Base-by-base conservation (phyloP, 495 filamentous ascomycete genomes). In the Penicillium samsonianum region DNA sequence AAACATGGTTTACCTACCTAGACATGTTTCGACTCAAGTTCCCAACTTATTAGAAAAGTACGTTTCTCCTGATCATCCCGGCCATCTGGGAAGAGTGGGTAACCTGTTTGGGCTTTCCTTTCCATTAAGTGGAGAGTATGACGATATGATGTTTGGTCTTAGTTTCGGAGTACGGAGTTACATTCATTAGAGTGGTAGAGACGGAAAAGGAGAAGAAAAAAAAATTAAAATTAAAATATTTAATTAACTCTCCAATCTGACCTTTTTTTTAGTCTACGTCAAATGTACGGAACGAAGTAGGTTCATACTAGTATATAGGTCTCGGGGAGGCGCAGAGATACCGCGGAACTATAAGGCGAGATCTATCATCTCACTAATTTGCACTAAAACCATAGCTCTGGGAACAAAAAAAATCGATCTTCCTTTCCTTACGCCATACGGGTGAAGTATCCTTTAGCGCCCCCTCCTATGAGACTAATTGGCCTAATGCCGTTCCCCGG, bases 341-440 rank as follows among this genome's bases (percentile, higher is more conserved):
- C 43, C 43, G 43, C 25, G 42, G 42, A 44, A 16, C 61, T 47
- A 55, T 38, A 59, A 63, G 37, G 60, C 62, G 66, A 75, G 74
- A 77, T 77, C 74, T 75, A 77, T 77, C 72, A 74, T 73, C 73
- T 74, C 65, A 71, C 68, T 70, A 71, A 69, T 55, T 65, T 63
- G 45, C 70, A 72, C 74, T 73, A 72, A 72, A 68, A 71, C 71
- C 74, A 77, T 60, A 67, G 55, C 58, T 70, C 65, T 70, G 71
- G 71, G 69, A 58, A 54, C 48, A 30, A 37, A 14, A 45, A 63
- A 31, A 71, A 63, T 61, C 58, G 70, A 75, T 74, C 69, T 68
- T 67, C 65, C 64, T 65, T 67, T 52, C 70, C 67, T 71, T 70
- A 73, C 63, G 63, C 64, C 65, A 63, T 58, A 63, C 45, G 59